Evolutionary conservation across 352 stramenopile genomes (phyloP), one percentile per base, ranked within the genome.

Genomic region (Globisporangium recalcitrans): DNA sequence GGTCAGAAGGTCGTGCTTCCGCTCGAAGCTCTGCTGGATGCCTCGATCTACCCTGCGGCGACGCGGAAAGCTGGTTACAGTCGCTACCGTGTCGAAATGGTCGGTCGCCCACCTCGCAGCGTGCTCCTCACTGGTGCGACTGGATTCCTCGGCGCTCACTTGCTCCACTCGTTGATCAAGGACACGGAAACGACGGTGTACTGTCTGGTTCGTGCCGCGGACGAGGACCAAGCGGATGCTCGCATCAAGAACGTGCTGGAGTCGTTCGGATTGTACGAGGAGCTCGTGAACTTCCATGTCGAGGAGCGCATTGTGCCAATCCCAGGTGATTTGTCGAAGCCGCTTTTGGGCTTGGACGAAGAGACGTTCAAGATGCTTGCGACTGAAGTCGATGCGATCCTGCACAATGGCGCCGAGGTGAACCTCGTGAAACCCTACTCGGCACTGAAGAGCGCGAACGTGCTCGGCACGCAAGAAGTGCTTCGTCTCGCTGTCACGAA

Each of bases 401-500:
- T 98, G 60, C 91, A 98, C 69, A 97, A 95, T 68, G 91, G 85
- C 22, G 91, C 91, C n/a, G 78, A 96, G 44, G 91, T 98, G 19
- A 96, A 96, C 63, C 68, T 98, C n/a, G 90, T 95, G 21, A 94
- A 96, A 61, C 85, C 89, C 11, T 98, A 96, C 63, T 78, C 94
- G 36, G 68, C 78, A 21, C 72, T 97, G 34, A 93, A 93, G 63
- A 80, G 84, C 38, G 80, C 87, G 19, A 98, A 98, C 69, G 91
- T 97, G 32, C 72, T 96, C 6, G 91, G 87, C 22, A 97, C 91
- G 27, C 84, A 96, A 51, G 88, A 97, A 60, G 76, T 96, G 32
- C 71, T 97, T 61, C 83, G 88, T 63, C 80, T 98, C 34, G 88
- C 82, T 4, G 85, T 86, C 62, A 91, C 83, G 24, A 92, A 91